Percentiles rank a stretch among this genome's conserved stretches.
Evolutionary conservation across 345 rosid species (phyloP).

Genomic region (Citrus glauca): DNA sequence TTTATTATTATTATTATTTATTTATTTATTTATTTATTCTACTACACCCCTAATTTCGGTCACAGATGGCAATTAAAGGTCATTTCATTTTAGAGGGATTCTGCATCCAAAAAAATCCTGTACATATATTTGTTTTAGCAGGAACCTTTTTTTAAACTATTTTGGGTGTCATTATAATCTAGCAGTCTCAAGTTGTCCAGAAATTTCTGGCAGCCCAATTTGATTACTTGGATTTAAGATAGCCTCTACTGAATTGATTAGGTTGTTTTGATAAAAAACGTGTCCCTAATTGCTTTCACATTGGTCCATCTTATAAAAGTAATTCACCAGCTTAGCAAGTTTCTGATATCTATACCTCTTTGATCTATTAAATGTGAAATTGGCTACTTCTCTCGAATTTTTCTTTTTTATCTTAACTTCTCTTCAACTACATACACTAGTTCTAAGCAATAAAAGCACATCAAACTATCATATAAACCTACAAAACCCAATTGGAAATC

Average conservation of each 20-base stretch:
- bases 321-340: not conserved
- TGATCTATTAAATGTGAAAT: not conserved
- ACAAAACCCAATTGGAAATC: not conserved
- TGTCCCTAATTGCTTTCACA: not conserved
- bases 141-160: not conserved
- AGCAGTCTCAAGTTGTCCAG: not conserved
- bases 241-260: not conserved
- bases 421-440: not conserved
- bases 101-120: not conserved
- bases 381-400: not conserved
- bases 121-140: no score
- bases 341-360: not conserved
- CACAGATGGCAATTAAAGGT: not conserved
- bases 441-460: not conserved
- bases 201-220: not conserved
- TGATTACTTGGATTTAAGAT: not conserved
- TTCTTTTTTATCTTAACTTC: not conserved
- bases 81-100: not conserved
- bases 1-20: no score
- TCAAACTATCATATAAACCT: not conserved
- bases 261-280: not conserved
- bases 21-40: no score
- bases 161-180: not conserved
- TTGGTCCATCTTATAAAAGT: not conserved
- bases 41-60: not conserved